Evolutionary conservation across 2,329 filamentous ascomycete genomes (phyloP), one percentile per base, ranked within the genome.

Genomic region (Fusarium denticulatum): DNA sequence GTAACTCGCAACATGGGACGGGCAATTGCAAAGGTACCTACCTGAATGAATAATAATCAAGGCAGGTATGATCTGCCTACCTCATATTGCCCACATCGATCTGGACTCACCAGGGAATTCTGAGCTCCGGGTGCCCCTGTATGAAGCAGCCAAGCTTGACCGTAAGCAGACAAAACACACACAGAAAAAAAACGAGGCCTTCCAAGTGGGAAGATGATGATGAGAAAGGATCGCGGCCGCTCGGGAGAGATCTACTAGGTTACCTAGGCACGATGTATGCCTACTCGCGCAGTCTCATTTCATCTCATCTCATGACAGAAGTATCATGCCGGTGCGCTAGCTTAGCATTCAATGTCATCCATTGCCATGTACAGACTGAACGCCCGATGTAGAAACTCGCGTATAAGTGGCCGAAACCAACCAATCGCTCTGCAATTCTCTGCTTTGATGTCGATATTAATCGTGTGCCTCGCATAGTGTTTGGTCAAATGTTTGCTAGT

Each of bases 401-500:
- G 58, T 49, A 49, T 49, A 55, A 71, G 62, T 50, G 67, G 61
- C 53, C 45, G 42, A 67, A 50, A 49, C 42, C 32, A 30, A 26
- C 76, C 76, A 77, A 77, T 77, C 72, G 68, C 64, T 61, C 52
- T 52, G 52, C 56, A 59, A 57, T 60, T 42, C 61, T 60, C 40
- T 71, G 61, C 43, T 37, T 30, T 49, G 47, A 63, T 68, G 24
- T 50, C 32, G 42, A 50, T 58, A 37, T 58, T 36, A 30, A 50
- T 43, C 37, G n/a, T 61, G 50, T 43, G 28, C 45, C 42, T 37
- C 39, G 36, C 28, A 49, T 43, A 66, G 70, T 34, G 50, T 69
- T 72, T 73, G 60, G 71, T 71, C 67, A 69, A 76, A 67, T 72
- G 72, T 64, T 62, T 77, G 74, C 74, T 77, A 76, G 75, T 70